Evolutionary conservation across 768 basidiomycete species (phyloP).

Genomic region (Boletales sp.): DNA sequence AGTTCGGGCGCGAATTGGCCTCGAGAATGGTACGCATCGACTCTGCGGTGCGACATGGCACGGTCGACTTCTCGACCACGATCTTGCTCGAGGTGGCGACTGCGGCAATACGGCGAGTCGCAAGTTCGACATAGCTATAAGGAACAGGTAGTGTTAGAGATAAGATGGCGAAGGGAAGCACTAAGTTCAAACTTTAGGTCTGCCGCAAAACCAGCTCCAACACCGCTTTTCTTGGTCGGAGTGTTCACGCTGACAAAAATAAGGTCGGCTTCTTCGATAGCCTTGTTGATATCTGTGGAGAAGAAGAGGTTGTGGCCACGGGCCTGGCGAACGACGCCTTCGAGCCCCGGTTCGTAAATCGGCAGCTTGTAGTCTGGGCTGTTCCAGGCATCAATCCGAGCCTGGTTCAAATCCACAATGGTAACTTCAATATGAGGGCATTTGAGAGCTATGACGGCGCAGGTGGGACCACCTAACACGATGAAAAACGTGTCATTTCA

Average conservation of each 20-base stretch:
- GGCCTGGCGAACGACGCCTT: slow-evolving; percentile 80
- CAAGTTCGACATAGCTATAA: slow-evolving; percentile 90
- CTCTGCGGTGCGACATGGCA: slow-evolving; percentile 97
- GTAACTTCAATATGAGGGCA: slow-evolving; percentile 93
- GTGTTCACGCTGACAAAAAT: slow-evolving; percentile 99
- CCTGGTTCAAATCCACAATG: slow-evolving; percentile 96
- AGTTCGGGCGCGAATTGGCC: slow-evolving; percentile 91
- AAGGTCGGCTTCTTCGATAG: slow-evolving; percentile 90
- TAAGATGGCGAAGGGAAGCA: slow-evolving; percentile 1
- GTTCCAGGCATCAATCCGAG: slow-evolving; percentile 97
- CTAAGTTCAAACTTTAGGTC: slow-evolving; percentile 82
- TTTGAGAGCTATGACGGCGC: slow-evolving; percentile 90
- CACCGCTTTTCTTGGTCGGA: slow-evolving; percentile 96
- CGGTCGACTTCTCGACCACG: slow-evolving; percentile 99
- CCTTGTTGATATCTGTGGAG: slow-evolving; percentile 91
- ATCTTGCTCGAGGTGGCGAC: slow-evolving; percentile 93
- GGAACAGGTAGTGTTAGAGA: slow-evolving; percentile 4
- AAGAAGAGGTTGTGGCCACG: slow-evolving; percentile 97
- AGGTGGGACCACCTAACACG: slow-evolving; percentile 82
- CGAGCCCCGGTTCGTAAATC: slow-evolving; percentile 97
- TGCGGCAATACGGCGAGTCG: slow-evolving; percentile 92
- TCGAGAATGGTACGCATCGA: slow-evolving; percentile 99
- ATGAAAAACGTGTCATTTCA: slow-evolving; percentile 12
- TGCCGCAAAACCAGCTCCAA: slow-evolving; percentile 97
- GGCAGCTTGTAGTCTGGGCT: slow-evolving; percentile 78